Base-by-base conservation (phyloP, 1,139 yeast genomes). In the Candida gigantensis region DNA sequence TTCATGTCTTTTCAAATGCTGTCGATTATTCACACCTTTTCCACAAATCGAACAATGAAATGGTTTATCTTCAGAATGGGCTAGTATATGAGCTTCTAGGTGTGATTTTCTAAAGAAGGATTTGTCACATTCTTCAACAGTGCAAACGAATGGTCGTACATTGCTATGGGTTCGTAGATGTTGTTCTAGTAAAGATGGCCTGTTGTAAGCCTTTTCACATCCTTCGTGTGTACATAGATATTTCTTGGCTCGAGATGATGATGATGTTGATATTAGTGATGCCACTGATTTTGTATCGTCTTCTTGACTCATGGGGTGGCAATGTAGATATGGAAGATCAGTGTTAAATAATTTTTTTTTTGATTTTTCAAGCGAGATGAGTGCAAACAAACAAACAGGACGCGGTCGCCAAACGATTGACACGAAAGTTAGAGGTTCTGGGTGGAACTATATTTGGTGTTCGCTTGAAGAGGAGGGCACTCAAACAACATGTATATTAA, bases 101-200 rank as follows among this genome's bases (percentile, higher is more conserved):
- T 92, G 97, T 10, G 88, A 79, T 47, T 84, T 85, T 35, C 96
- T 72, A 14, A 79, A 65, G 52, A 89, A 92, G 0, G 83, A 62
- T 46, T 77, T 79, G 2, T 63, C 69, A 57, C 98, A 92, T 5
- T 62, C 70, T 7, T 60, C 55, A 3, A 49, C 41, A 1, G 63
- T 49, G 55, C 99, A 92, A 34, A 55, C 55, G 53, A 79, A 90
- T 0, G 96, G 96, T 37, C 95, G 68, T 35, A 83, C 81, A 41
- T 87, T 86, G 2, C 85, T 77, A 54, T 92, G 98, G 0, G 87
- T 63, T 24, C 94, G 66, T 46, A 71, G 71, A 55, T 90, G 98
- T 52, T 88, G 96, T 28, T 84, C 86, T 34, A 92, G 64, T 21
- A 88, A 68, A 6, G 95, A 83, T 0, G 97, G 97, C 39, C 90